These are phyloP conservation scores for Cruciata laevipes DNA, from an alignment of 257 asterid genomes.

Conservation along the genomic window DNA sequence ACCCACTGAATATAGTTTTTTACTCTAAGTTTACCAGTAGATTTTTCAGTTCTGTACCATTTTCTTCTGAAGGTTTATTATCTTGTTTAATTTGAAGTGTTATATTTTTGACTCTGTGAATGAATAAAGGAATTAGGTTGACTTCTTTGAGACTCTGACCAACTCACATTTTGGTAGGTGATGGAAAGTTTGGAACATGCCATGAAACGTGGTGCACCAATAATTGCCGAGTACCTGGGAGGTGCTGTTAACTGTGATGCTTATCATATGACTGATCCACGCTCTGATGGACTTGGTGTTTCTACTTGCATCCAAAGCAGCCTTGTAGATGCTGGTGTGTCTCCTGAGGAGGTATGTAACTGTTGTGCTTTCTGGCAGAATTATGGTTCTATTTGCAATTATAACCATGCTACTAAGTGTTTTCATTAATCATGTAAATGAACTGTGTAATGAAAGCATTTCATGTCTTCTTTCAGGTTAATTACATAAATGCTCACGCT, in stretches of 20 bases:
- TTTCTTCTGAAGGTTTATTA: background rate
- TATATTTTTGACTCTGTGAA: background rate
- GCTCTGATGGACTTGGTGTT: slow-evolving; percentile 94
- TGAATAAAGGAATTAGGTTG: background rate
- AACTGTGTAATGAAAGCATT: background rate
- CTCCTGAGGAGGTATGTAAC: slow-evolving; percentile 77
- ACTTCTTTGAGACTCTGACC: background rate
- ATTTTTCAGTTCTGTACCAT: too few species aligned
- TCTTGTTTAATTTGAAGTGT: background rate
- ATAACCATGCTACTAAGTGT: background rate
- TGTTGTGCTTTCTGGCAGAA: background rate
- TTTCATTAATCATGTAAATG: background rate
- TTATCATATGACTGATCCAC: slow-evolving; percentile 92
- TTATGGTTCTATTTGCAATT: background rate
- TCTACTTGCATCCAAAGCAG: slow-evolving; percentile 72
- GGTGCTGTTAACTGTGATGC: slow-evolving; percentile 97
- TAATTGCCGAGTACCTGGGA: slow-evolving; percentile 88
- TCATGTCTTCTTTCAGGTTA: slow-evolving; percentile 48
- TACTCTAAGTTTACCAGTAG: background rate
- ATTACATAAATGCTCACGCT: slow-evolving; percentile 92
- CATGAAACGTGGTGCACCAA: slow-evolving; percentile 80
- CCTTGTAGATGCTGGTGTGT: slow-evolving; percentile 85
- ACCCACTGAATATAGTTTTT: background rate
- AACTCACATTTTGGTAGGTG: slow-evolving; percentile 42
- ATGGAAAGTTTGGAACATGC: slow-evolving; percentile 97